Conservation (phyloP, 2,329 filamentous ascomycete species). For the Trichoderma sp. region DNA sequence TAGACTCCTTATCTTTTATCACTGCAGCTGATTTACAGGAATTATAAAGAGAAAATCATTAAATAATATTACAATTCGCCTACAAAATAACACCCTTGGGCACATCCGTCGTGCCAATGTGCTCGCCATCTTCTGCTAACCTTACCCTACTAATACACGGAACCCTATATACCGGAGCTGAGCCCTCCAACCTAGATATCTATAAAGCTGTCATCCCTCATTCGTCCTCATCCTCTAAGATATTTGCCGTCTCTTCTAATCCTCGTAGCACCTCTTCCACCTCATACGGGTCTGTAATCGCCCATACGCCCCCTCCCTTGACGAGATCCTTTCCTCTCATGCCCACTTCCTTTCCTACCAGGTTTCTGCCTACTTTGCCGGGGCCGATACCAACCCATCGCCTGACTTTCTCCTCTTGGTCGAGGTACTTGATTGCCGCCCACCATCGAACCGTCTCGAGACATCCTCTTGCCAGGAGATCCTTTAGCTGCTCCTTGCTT, state of each 20-base stretch:
- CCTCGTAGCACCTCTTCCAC: conserved; percentile 66
- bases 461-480: conserved; percentile 75
- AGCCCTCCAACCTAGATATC: not conserved
- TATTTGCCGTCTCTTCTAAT: conserved; percentile 61
- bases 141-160: not conserved
- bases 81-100: not conserved
- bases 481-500: conserved; percentile 71
- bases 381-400: conserved; percentile 92
- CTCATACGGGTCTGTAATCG: conserved; percentile 76
- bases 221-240: conserved; percentile 49
- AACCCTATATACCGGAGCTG: not conserved
- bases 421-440: conserved; percentile 86
- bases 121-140: not conserved
- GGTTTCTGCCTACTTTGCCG: conserved; percentile 87
- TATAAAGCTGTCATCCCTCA: conserved; percentile 24
- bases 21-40: not conserved
- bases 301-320: conserved; percentile 91
- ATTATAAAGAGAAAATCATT: not conserved
- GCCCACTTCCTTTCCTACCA: conserved; percentile 93
- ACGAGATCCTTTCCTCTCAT: conserved; percentile 74
- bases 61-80: not conserved
- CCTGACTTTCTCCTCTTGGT: conserved; percentile 76
- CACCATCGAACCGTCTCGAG: conserved; percentile 95
- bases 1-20: not conserved
- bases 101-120: not conserved